Percentiles rank a stretch among this genome's conserved stretches.
Conservation (phyloP, 2,329 filamentous ascomycete species). For the Fusarium drepaniforme region DNA sequence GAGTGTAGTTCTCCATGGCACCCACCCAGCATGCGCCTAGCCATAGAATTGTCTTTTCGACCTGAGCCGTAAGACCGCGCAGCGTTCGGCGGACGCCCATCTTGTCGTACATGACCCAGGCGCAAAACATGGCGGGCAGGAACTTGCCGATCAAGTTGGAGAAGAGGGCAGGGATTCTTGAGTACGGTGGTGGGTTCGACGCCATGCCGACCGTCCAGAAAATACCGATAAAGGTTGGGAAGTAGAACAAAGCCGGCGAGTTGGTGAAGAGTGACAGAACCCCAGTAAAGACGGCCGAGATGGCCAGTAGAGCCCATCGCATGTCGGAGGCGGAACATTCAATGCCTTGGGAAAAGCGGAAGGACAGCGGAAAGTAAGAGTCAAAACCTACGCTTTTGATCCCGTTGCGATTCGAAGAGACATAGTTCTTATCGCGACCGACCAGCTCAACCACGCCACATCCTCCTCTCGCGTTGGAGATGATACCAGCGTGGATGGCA, state of each 20-base stretch:
- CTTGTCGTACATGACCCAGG: constrained; percentile 88
- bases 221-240: constrained; percentile 81
- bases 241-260: constrained; percentile 86
- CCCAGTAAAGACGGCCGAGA: constrained; percentile 84
- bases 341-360: constrained; percentile 77
- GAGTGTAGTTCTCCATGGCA: constrained; percentile 93
- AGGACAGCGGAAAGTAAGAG: constrained; percentile 90
- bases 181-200: constrained; percentile 83
- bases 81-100: constrained; percentile 82
- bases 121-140: constrained; percentile 87
- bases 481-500: constrained; percentile 85
- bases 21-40: constrained; percentile 92
- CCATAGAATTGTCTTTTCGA: constrained; percentile 93
- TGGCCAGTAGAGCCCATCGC: constrained; percentile 84
- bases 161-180: constrained; percentile 76
- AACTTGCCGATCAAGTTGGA: constrained; percentile 85
- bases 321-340: constrained; percentile 79
- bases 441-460: constrained; percentile 84
- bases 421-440: constrained; percentile 75
- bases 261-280: constrained; percentile 85
- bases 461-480: constrained; percentile 78
- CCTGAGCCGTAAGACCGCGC: constrained; percentile 78
- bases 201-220: constrained; percentile 94
- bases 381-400: constrained; percentile 84
- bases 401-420: constrained; percentile 75